Conservation (phyloP, 75 land plant species). For the Selaginella tamariscina region DNA sequence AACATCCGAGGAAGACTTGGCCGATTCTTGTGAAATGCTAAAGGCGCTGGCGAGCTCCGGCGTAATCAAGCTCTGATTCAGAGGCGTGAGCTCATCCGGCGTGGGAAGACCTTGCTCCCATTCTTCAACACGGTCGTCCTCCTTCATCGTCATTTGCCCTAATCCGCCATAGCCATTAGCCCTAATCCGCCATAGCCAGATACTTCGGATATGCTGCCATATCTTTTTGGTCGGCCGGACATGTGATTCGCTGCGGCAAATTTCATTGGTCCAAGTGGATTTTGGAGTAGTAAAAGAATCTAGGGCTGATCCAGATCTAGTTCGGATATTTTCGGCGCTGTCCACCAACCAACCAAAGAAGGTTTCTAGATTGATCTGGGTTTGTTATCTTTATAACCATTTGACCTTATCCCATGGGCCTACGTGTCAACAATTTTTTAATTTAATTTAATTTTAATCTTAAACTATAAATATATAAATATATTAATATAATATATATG, state of each 20-base stretch:
- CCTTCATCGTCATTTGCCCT: neutral
- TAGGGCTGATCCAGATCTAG: too few species aligned
- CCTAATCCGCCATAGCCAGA: constrained; percentile 3
- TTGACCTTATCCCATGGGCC: too few species aligned
- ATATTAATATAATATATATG: too few species aligned
- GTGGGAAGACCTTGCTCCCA: neutral
- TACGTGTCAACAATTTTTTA: too few species aligned
- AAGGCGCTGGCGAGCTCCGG: constrained; percentile 73
- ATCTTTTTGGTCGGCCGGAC: neutral
- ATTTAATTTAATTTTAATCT: too few species aligned
- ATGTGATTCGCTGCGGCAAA: neutral
- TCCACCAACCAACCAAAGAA: too few species aligned
- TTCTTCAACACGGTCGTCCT: neutral
- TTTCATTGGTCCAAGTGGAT: neutral
- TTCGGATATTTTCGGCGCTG: too few species aligned
- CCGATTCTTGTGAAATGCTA: constrained; percentile 46
- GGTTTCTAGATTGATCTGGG: too few species aligned
- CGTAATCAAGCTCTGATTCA: constrained; percentile 34
- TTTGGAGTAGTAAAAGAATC: neutral
- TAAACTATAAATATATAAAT: too few species aligned
- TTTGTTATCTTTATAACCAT: too few species aligned
- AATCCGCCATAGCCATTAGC: neutral
- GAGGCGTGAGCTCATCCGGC: neutral
- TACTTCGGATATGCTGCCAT: neutral
- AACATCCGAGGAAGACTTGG: constrained; percentile 13